These are phyloP conservation scores for Backusella tarrabulga DNA, from an alignment of 192 early-diverging fungal species.

Conservation along the genomic window DNA sequence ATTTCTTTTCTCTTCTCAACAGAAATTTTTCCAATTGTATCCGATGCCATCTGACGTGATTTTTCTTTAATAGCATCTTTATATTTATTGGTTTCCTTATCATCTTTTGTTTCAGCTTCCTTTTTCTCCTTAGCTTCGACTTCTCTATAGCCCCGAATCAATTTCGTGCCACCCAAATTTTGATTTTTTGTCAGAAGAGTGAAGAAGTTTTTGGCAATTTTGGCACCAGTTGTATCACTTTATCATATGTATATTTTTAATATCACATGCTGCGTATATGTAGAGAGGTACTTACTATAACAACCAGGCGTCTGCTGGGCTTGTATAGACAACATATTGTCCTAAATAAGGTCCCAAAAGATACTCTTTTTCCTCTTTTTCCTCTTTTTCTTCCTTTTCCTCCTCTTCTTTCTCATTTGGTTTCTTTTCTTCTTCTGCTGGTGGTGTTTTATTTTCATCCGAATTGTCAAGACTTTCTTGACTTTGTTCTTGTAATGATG, in stretches of 20 bases:
- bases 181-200: constrained; percentile 50
- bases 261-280: background rate
- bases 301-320: constrained; percentile 60
- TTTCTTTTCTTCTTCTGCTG: background rate
- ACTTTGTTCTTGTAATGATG: background rate
- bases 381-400: background rate
- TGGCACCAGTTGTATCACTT: constrained; percentile 31
- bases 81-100: background rate
- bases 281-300: constrained; percentile 34
- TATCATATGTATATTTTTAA: background rate
- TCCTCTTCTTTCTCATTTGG: background rate
- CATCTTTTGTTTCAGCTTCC: background rate
- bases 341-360: constrained; percentile 74
- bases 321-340: constrained; percentile 73
- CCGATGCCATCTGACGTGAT: background rate
- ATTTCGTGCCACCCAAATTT: constrained; percentile 63
- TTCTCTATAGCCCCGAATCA: constrained; percentile 74
- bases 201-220: constrained; percentile 48
- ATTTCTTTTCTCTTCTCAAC: background rate
- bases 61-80: background rate
- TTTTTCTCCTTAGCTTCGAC: constrained; percentile 40
- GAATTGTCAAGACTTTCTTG: background rate
- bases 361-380: constrained; percentile 31
- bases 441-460: background rate
- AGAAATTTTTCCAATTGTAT: background rate